Base-by-base conservation (phyloP, 1,139 yeast genomes). In the Trichomonascaceae sp. region DNA sequence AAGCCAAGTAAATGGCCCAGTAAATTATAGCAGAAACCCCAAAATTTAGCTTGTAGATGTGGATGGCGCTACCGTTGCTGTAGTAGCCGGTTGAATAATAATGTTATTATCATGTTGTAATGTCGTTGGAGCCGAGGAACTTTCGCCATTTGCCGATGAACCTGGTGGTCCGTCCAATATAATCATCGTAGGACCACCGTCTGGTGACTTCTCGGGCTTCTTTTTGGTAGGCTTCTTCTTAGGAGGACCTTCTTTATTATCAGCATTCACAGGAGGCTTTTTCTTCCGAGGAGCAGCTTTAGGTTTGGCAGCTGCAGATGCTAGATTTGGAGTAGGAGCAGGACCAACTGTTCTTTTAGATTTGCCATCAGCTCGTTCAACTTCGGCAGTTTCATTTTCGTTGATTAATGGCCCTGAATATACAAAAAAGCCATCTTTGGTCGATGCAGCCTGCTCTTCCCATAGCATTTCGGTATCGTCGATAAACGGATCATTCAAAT, bases 361-460 rank as follows among this genome's bases (percentile, higher is more conserved):
- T 3, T 73, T 71, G 49, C 76, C 74, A 53, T 73, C 74, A 10
- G 73, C 73, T 53, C 72, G 71, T 58, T 72, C 77, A 50, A 70
- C 69, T 57, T 56, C 59, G 7, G 61, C 61, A 32, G 58, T 63
- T 47, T 73, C 75, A 12, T 78, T 78, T 60, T 86, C 95, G 55
- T 86, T 93, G 36, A 87, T 84, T 58, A 95, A 74, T 4, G 96
- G 96, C 0, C 99, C 99, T 76, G 91, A 88, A 68, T 85, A 95
- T 0, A 95, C 97, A 64, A 93, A 95, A 69, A 93, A 95, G 1
- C 99, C 99, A 65, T 93, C 98, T 61, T 87, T 87, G 0, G 96
- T 90, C 1, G 95, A 83, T 1, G 95, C 93, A 9, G 96, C 84
- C 62, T 87, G 95, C 67, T 91, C 97, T 69, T 93, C 98, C 87